Conservation (phyloP, 306 rosid genomes). For the Urtica urens region DNA sequence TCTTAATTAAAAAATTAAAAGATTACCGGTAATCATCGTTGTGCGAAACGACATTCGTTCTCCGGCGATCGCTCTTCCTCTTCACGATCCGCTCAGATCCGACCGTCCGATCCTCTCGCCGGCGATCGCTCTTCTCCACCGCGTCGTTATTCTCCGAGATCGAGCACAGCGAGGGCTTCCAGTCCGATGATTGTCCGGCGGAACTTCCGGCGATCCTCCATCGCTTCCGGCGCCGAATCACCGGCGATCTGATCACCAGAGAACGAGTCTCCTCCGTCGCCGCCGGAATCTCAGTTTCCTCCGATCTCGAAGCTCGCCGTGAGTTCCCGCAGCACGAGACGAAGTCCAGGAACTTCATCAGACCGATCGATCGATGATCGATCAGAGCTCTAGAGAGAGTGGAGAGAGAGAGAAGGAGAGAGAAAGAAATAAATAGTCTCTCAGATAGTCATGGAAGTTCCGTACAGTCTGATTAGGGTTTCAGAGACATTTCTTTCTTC, state of each 20-base stretch:
- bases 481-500: not conserved
- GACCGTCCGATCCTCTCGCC: not conserved
- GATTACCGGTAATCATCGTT: slow-evolving; percentile 28
- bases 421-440: slow-evolving; percentile 1
- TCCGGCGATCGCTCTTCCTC: slow-evolving; percentile 14
- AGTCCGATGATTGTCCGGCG: slow-evolving; percentile 10
- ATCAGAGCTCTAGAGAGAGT: not conserved
- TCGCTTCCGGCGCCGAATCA: slow-evolving; percentile 10
- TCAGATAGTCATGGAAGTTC: no score
- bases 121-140: not conserved
- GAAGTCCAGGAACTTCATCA: slow-evolving; percentile 36
- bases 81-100: slow-evolving; percentile 6
- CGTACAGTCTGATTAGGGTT: no score
- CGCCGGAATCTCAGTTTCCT: not conserved
- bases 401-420: slow-evolving; percentile 6
- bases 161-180: slow-evolving; percentile 54
- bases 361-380: not conserved
- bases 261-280: slow-evolving; percentile 26
- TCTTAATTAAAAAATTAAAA: not conserved
- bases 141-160: slow-evolving; percentile 35
- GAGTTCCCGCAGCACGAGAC: slow-evolving; percentile 34
- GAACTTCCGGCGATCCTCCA: not conserved
- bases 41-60: slow-evolving; percentile 17
- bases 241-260: slow-evolving; percentile 2
- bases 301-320: not conserved